Evolutionary conservation across 495 filamentous ascomycete species (phyloP), one percentile per base, ranked within the genome.

Genomic region (Pyrenopolyporus hunteri): DNA sequence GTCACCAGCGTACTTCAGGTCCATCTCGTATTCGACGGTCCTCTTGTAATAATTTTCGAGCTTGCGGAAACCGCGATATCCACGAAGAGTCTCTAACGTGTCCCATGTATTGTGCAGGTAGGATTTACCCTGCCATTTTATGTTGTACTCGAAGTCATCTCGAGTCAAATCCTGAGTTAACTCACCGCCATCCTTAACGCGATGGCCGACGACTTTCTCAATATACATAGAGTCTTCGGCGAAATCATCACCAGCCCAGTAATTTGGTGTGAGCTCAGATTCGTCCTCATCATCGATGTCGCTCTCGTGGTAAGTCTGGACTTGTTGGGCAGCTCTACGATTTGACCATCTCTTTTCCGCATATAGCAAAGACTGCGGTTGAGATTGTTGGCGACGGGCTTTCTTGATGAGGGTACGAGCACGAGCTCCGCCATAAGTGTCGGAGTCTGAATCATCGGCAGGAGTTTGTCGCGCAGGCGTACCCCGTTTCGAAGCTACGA

Each of bases 71-170:
- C 95, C 95, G 39, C 87, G 84, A 37, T 76, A 76, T 1, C 71
- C 74, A 6, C 72, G 69, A 22, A 96, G 80, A 39, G 75, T 80
- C 46, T 90, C 87, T 17, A 87, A 85, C 0, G 85, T 85, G 73
- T 97, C 91, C 95, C 95, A 98, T 2, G 93, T 94, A 23, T 93
- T 87, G 77, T 99, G 94, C 63, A 92, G 90, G 72, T 98, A 90
- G 17, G 94, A 95, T 74, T 91, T 89, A 58, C 85, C 89, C 73
- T 97, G 91, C 94, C 94, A 99, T 80, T 99, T 99, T 66, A 99
- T 93, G 69, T 88, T 91, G 71, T 91, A 98, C 57, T 96, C 89
- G 59, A 92, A 97, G 65, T 97, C 89, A 49, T 91, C 84, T 59
- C 89, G 89, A 16, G 80, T 82, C 32, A 84, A 59, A 48, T 86